phyloP scores from a whole-genome alignment of 1,284 basidiomycete species.

The Cutaneotrichosporon spelunceum region DNA sequence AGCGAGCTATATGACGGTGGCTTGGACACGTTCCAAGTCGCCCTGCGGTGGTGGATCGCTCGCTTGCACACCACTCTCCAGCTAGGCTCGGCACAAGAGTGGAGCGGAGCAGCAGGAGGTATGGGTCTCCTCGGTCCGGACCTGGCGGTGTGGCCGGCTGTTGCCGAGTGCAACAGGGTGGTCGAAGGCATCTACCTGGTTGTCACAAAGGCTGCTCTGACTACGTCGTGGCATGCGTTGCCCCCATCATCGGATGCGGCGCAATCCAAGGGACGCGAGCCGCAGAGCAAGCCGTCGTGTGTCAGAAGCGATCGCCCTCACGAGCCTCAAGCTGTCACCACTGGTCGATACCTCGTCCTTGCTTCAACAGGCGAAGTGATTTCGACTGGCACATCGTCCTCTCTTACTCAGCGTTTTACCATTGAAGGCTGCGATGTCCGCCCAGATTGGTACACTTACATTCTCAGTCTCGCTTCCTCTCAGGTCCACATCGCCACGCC shows the following conservation, averaged over 20 bases:
- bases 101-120: constrained; percentile 24
- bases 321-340: background rate
- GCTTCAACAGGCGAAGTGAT: constrained; percentile 17
- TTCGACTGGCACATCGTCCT: background rate
- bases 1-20: constrained; percentile 16
- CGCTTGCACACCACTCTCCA: constrained; percentile 30
- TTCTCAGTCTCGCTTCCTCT: constrained; percentile 2
- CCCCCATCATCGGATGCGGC: background rate
- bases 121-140: constrained; percentile 30
- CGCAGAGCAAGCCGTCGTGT: background rate
- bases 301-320: background rate
- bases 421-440: constrained; percentile 26
- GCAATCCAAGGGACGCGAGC: background rate
- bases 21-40: constrained; percentile 25
- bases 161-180: constrained; percentile 21
- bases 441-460: constrained; percentile 32
- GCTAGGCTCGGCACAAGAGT: constrained; percentile 28
- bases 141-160: constrained; percentile 29
- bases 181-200: constrained; percentile 23
- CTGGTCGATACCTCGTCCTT: constrained; percentile 10
- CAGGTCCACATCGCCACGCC: background rate
- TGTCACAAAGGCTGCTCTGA: constrained; percentile 6
- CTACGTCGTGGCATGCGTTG: background rate
- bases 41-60: constrained; percentile 36
- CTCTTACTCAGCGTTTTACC: background rate